These are phyloP conservation scores for Phytophthora aleatoria DNA, from an alignment of 352 stramenopile species.

Conservation along the genomic window DNA sequence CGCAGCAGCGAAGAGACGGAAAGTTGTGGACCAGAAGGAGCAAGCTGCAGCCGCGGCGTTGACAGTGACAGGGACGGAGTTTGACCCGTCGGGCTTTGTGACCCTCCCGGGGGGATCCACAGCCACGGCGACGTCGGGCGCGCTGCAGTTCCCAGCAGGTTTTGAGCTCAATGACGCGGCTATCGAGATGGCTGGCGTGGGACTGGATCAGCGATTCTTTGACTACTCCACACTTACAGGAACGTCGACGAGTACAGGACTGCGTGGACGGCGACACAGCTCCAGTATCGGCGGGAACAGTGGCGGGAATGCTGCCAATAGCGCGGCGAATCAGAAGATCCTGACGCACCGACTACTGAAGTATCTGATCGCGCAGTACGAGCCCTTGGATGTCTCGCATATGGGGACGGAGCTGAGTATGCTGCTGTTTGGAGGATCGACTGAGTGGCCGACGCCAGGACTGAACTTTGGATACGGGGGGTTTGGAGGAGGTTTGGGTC, in stretches of 20 bases:
- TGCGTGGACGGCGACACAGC: conserved; percentile 34
- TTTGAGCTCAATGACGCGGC: conserved; percentile 57
- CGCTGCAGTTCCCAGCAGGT: conserved; percentile 56
- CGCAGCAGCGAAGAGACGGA: conserved; percentile 39
- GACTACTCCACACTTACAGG: conserved; percentile 36
- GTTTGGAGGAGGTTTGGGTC: conserved; percentile 25
- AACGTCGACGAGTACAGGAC: conserved; percentile 4
- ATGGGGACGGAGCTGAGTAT: conserved; percentile 68
- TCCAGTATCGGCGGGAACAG: conserved; percentile 32
- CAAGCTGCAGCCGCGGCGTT: conserved; percentile 3
- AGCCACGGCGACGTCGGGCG: conserved; percentile 21
- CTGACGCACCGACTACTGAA: conserved; percentile 74
- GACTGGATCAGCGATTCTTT: conserved; percentile 57
- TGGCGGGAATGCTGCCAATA: not conserved
- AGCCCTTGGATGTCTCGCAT: conserved; percentile 69
- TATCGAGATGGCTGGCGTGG: conserved; percentile 49
- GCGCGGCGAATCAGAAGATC: conserved; percentile 54
- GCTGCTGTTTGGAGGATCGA: conserved; percentile 54
- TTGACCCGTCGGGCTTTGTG: conserved; percentile 72
- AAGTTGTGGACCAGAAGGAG: conserved; percentile 41
- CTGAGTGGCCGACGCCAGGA: conserved; percentile 31
- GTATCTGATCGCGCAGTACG: conserved; percentile 80
- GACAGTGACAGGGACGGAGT: conserved; percentile 34
- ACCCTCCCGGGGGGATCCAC: conserved; percentile 37
- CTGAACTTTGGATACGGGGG: conserved; percentile 32